These are phyloP conservation scores for Tinospora cordifolia DNA, from an alignment of 164 flowering plant species.

Conservation along the genomic window DNA sequence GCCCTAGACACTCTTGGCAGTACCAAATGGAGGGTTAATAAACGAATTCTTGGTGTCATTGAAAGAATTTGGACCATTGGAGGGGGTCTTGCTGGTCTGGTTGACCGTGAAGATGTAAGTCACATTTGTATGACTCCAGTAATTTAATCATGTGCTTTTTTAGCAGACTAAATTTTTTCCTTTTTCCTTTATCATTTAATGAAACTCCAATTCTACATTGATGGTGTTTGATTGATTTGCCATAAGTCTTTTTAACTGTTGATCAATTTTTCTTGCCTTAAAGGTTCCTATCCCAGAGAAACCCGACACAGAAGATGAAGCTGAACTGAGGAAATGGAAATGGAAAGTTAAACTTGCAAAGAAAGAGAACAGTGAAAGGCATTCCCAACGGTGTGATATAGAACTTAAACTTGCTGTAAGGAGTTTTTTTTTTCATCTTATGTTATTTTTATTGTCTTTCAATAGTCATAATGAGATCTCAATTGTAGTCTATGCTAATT, in stretches of 20 bases:
- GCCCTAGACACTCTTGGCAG: constrained; percentile 88
- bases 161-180: not conserved
- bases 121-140: not conserved
- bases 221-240: not conserved
- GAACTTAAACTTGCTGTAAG: constrained; percentile 95
- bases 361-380: constrained; percentile 79
- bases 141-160: not conserved
- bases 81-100: constrained; percentile 72
- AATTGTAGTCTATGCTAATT: not conserved
- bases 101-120: constrained; percentile 79
- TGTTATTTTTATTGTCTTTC: not conserved
- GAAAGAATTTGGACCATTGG: constrained; percentile 93
- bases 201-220: not conserved
- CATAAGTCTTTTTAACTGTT: not conserved
- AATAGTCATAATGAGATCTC: not conserved
- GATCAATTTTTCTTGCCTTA: not conserved
- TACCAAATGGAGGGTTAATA: constrained; percentile 87
- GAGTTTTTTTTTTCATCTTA: not conserved
- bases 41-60: constrained; percentile 62
- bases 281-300: constrained; percentile 76
- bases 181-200: not conserved
- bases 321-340: constrained; percentile 63
- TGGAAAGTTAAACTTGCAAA: constrained; percentile 61
- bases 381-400: constrained; percentile 79
- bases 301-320: constrained; percentile 79